Evolutionary conservation across 2,329 filamentous ascomycete species (phyloP), one percentile per base, ranked within the genome.

Genomic region (Sporothrix protearum): DNA sequence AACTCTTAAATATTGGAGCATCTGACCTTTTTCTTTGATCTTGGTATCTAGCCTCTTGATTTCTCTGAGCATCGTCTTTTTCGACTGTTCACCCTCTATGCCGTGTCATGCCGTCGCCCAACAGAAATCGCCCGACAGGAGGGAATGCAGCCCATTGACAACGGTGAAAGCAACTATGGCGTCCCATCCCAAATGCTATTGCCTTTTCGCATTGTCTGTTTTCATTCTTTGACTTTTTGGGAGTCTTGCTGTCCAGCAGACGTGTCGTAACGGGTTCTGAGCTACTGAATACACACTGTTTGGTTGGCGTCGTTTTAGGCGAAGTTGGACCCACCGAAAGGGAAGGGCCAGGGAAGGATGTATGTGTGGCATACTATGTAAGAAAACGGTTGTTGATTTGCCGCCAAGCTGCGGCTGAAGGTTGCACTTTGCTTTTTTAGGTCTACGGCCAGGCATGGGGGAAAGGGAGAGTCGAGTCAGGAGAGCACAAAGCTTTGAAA

Each of bases 401-500:
- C 6, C 33, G 64, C 70, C 70, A 69, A 71, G 70, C 64, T 71
- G 70, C 70, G 70, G 70, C 70, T 71, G 70, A 71, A 39, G 25
- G n/a, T 19, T n/a, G 61, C 30, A n/a, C 55, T 45, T 64, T 33
- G 14, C 59, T 51, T 4, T 9, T 55, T 70, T 63, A 59, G 47
- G 45, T 22, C 53, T 59, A 70, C 25, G 22, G 22, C 10, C 53
- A 36, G 28, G 30, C 53, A 63, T 36, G 30, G 55, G 12, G 53
- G 6, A 59, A 33, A 16, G 30, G 16, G 36, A 22, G 49, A 51
- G 49, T 22, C 49, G 22, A 25, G 59, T 42, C 36, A 45, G 59
- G 36, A 9, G 49, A 25, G 28, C 49, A 53, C 12, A 57, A 1
- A 57, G 12, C 49, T n/a, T 16, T 5, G 8, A 25, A 19, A 2